A percentile compares a stretch with the other conserved stretches of the same genome.
phyloP scores from a whole-genome alignment of 345 rosid species.

The Odontarrhena argentea region DNA sequence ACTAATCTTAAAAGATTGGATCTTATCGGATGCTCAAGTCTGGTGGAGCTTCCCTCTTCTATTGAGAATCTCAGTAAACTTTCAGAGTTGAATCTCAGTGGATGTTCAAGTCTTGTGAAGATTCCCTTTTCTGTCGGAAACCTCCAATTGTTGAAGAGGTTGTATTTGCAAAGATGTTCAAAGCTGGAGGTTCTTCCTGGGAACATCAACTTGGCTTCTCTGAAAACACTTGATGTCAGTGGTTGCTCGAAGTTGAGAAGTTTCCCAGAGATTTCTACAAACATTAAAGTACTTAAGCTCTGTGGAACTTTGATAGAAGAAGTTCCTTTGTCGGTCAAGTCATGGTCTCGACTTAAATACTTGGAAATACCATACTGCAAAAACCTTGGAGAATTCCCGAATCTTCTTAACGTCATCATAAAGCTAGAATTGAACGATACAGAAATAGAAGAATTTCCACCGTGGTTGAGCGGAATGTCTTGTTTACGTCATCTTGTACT shows the following conservation, averaged over 20 bases:
- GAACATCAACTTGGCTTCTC: not conserved
- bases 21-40: not conserved
- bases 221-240: not conserved
- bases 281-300: not conserved
- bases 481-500: no score
- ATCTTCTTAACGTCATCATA: no score
- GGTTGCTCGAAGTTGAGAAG: not conserved
- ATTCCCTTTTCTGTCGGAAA: not conserved
- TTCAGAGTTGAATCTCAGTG: not conserved
- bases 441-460: no score
- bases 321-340: not conserved
- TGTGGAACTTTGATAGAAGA: not conserved
- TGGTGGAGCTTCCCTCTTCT: not conserved
- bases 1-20: slow-evolving; percentile 12
- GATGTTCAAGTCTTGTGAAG: not conserved
- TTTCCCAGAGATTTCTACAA: not conserved
- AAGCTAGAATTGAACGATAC: no score
- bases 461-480: no score
- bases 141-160: no score
- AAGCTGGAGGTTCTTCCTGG: not conserved
- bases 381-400: no score
- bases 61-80: not conserved
- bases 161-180: no score
- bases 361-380: no score
- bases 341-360: no score